Base-by-base conservation (phyloP, 371 early-diverging fungal genomes). In the Syncephalastrum monosporum region DNA sequence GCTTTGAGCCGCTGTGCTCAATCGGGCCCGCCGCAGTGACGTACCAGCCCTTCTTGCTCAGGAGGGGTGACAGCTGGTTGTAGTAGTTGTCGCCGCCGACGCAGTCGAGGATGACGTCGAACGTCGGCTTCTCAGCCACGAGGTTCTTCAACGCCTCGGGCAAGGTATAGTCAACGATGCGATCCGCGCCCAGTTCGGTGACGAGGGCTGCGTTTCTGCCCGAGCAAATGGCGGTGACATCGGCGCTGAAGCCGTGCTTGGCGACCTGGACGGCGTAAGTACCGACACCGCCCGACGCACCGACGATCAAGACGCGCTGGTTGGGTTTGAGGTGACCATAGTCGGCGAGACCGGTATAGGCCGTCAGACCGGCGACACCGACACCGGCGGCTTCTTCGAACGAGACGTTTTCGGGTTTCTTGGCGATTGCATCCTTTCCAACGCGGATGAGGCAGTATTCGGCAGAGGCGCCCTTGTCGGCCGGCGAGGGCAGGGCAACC, bases 181-280 rank as follows among this genome's bases (percentile, higher is more conserved):
- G 56, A 42, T 87, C 88, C 0, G 87, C 87, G n/a, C 87, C 87
- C 8, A 88, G 59, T 0, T 56, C 47, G 44, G 66, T 64, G 15
- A 85, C 83, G 21, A 81, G 63, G 25, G 76, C 75, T 14, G 67
- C 64, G 47, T 84, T 84, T 33, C 58, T 70, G 0, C 63, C 65
- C 27, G 83, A 83, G 48, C 87, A 85, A n/a, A 88, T 80, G n/a
- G 74, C 90, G 1, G 81, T 77, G 0, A 87, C 88, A 16, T 74
- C 48, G 2, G 85, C 85, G 5, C 75, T 71, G 19, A 67, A 71
- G 24, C 73, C 29, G 1, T 69, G 61, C 50, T 86, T 87, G 19
- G 84, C 89, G 4, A 87, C 15, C 58, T 90, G 91, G 12, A 89
- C 77, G 6, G 74, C 85, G 48, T 74, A 83, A 1, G 72, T 66